Evolutionary conservation across 2,329 filamentous ascomycete species (phyloP), one percentile per base, ranked within the genome.

Genomic region (Trichoderma oligosporum): DNA sequence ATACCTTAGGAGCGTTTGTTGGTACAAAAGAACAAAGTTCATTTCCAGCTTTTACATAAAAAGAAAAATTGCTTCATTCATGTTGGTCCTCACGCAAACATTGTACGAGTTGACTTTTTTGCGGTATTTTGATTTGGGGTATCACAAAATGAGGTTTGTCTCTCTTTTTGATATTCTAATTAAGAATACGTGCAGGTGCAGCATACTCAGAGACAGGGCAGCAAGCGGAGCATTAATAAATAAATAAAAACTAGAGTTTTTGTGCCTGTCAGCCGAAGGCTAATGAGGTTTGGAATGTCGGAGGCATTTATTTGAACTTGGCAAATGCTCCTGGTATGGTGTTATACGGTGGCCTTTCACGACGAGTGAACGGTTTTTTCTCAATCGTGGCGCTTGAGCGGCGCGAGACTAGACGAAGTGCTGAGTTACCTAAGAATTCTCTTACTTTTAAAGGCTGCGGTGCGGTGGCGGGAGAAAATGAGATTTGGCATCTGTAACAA

Each of bases 141-240:
- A 35, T 35, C 31, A 35, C 31, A 35, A 4, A n/a, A n/a, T n/a
- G 9, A 35, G 31, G 31, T 2, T 14, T 14, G 14, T 12, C 41
- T 7, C 6, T 9, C 18, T 8, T 45, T 45, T 11, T 18, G 12
- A 12, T 14, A 41, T 41, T 18, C 18, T 20, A 16, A 22, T 11
- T 11, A 22, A 41, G 18, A 6, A 41, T 12, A 14, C 9, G 20
- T 22, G 7, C 38, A 41, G 38, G 38, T 16, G 38, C 38, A n/a
- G n/a, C n/a, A n/a, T n/a, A n/a, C n/a, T n/a, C n/a, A n/a, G 44
- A 56, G 29, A 33, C n/a, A 9, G 33, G 53, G 53, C 31, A 55
- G 31, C 42, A 12, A 29, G 52, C 52, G 52, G 41, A 54, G 51
- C 41, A n/a, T n/a, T n/a, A n/a, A n/a, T n/a, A n/a, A n/a, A n/a